Percentiles rank a stretch among this genome's conserved stretches.
Evolutionary conservation across 768 basidiomycete genomes (phyloP).

Genomic region (Podaxis sp.): DNA sequence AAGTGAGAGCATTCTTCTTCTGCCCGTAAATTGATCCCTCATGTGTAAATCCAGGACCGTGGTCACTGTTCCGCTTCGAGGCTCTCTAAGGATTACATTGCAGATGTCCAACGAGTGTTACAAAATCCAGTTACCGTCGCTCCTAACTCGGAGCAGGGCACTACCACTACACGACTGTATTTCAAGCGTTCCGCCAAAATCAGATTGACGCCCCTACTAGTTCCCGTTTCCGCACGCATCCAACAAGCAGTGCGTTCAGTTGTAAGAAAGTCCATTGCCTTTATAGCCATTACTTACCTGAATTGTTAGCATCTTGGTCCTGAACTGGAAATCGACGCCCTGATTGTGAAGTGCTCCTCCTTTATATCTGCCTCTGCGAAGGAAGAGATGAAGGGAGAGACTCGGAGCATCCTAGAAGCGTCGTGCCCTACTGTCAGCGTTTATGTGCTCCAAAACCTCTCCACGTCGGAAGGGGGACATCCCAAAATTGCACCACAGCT

Average conservation of each 20-base stretch:
- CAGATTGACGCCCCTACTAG: slow-evolving; percentile 52
- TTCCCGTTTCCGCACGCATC: slow-evolving; percentile 38
- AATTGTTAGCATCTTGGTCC: slow-evolving; percentile 26
- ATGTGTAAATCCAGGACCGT: slow-evolving; percentile 3
- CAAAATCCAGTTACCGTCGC: slow-evolving; percentile 1
- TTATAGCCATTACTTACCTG: not conserved
- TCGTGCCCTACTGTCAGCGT: slow-evolving; percentile 21
- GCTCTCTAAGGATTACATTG: not conserved
- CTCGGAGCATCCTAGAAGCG: not conserved
- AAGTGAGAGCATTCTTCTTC: slow-evolving; percentile 28
- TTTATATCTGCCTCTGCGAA: slow-evolving; percentile 1
- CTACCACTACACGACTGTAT: slow-evolving; percentile 37
- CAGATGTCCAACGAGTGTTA: not conserved
- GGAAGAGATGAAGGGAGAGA: not conserved
- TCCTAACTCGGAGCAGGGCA: slow-evolving; percentile 22
- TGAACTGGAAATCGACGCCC: slow-evolving; percentile 34
- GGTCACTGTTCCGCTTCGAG: not conserved
- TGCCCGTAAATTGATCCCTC: slow-evolving; percentile 15
- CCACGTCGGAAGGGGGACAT: slow-evolving; percentile 29
- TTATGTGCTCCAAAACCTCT: slow-evolving; percentile 45
- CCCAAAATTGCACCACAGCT: slow-evolving; percentile 21
- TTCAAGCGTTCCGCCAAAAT: slow-evolving; percentile 34
- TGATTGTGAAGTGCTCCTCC: slow-evolving; percentile 30
- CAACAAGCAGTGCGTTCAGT: slow-evolving; percentile 41
- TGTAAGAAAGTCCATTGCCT: slow-evolving; percentile 28